Conservation (phyloP, 495 filamentous ascomycete genomes). For the Penicillium desertorum region DNA sequence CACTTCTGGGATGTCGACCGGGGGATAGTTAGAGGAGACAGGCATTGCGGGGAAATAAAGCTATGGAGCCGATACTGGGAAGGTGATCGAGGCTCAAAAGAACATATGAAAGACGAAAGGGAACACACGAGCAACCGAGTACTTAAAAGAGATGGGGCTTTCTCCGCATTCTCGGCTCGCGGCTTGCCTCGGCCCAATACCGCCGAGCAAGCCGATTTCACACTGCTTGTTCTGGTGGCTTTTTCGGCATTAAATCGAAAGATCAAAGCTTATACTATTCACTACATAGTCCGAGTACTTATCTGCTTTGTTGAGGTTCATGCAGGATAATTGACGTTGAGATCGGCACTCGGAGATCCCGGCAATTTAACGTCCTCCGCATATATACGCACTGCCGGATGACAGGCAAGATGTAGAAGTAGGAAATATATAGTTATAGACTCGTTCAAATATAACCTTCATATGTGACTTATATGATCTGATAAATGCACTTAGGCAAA, state of each 20-base stretch:
- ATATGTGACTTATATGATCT: neutral
- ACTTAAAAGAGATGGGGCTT: slow-evolving; percentile 1
- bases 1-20: slow-evolving; percentile 40
- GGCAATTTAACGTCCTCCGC: neutral
- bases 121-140: neutral
- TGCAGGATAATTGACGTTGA: neutral
- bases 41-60: slow-evolving; percentile 37
- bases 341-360: neutral
- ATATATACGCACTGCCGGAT: neutral
- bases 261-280: neutral
- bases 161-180: slow-evolving; percentile 23
- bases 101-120: slow-evolving; percentile 1
- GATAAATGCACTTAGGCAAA: neutral
- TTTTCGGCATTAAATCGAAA: neutral
- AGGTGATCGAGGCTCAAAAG: slow-evolving; percentile 1
- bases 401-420: neutral
- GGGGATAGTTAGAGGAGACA: slow-evolving; percentile 40
- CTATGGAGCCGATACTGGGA: slow-evolving; percentile 18
- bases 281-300: neutral
- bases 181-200: slow-evolving; percentile 21
- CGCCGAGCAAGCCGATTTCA: neutral
- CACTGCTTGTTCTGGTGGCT: neutral
- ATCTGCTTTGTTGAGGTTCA: neutral
- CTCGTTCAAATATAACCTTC: neutral
- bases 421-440: neutral